Evolutionary conservation across 1,284 basidiomycete species (phyloP).

Genomic region (Ustilago lituana): DNA sequence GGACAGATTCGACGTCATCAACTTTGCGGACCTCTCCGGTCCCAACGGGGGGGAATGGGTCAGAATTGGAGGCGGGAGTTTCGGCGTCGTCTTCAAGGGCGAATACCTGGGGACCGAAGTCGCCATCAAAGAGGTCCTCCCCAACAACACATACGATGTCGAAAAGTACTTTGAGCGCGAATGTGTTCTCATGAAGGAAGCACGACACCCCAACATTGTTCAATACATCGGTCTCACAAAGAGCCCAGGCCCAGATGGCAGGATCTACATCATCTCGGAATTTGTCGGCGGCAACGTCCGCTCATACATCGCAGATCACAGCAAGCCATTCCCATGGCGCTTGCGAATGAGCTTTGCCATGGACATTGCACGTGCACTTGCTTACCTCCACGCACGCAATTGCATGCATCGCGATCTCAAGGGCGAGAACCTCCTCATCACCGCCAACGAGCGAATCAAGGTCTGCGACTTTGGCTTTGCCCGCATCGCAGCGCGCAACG

Average conservation of each 20-base stretch:
- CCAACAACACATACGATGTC: slow-evolving; percentile 86
- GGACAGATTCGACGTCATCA: slow-evolving; percentile 64
- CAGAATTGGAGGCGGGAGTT: slow-evolving; percentile 59
- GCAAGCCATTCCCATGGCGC: slow-evolving; percentile 60
- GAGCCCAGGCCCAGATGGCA: slow-evolving; percentile 81
- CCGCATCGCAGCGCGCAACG: slow-evolving; percentile 87
- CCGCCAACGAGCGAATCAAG: slow-evolving; percentile 90
- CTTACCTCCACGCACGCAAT: slow-evolving; percentile 92
- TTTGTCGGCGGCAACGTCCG: slow-evolving; percentile 62
- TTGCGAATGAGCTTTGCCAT: slow-evolving; percentile 90
- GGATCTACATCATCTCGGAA: slow-evolving; percentile 69
- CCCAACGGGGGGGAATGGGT: slow-evolving; percentile 59
- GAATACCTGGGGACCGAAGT: slow-evolving; percentile 93
- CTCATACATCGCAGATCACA: slow-evolving; percentile 56
- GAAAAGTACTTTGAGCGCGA: slow-evolving; percentile 97
- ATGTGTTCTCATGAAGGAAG: slow-evolving; percentile 94
- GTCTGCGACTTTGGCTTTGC: slow-evolving; percentile 95
- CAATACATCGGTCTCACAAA: slow-evolving; percentile 91
- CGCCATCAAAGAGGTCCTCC: slow-evolving; percentile 93
- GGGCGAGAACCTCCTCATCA: slow-evolving; percentile 95
- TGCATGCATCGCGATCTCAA: slow-evolving; percentile 81
- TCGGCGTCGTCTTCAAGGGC: slow-evolving; percentile 71
- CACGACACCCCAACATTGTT: slow-evolving; percentile 90
- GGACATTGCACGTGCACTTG: slow-evolving; percentile 91
- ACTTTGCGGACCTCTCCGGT: slow-evolving; percentile 59